Evolutionary conservation across 2,329 filamentous ascomycete genomes (phyloP).

Genomic region (Alternaria viburni): DNA sequence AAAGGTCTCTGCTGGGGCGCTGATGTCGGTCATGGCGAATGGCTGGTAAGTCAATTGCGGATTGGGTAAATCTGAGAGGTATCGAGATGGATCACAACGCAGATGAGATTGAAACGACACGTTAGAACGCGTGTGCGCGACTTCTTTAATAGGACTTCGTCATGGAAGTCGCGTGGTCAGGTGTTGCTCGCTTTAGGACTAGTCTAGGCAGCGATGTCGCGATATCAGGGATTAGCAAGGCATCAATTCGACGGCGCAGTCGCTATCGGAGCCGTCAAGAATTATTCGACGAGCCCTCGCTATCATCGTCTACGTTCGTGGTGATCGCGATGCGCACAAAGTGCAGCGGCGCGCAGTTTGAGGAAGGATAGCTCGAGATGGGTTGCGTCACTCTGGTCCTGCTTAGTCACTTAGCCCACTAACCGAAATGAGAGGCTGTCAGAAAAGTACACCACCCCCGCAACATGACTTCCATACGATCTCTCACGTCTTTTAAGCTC

Average conservation of each 20-base stretch:
- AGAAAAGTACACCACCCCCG: slow-evolving; percentile 7
- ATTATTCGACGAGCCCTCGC: background rate
- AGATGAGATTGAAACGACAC: slow-evolving; percentile 23
- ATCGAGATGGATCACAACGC: slow-evolving; percentile 2
- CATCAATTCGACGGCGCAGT: slow-evolving; percentile 29
- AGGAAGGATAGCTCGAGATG: background rate
- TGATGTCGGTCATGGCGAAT: slow-evolving; percentile 24
- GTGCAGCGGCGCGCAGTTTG: too few relatives aligned
- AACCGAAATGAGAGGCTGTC: slow-evolving; percentile 18
- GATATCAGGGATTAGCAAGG: slow-evolving; percentile 34
- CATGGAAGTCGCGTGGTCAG: slow-evolving; percentile 17
- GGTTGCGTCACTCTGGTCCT: background rate
- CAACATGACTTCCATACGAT: slow-evolving; percentile 46
- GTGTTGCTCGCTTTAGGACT: slow-evolving; percentile 24
- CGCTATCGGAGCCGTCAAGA: background rate
- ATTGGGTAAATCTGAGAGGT: background rate
- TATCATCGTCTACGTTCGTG: background rate
- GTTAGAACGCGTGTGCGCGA: slow-evolving; percentile 27
- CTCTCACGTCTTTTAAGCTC: slow-evolving; percentile 60
- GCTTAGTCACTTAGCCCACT: slow-evolving; percentile 27
- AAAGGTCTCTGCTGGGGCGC: slow-evolving; percentile 13
- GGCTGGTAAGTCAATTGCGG: background rate
- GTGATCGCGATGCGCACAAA: background rate
- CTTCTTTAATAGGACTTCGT: slow-evolving; percentile 25
- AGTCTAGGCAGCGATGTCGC: slow-evolving; percentile 43